Evolutionary conservation across 768 basidiomycete species (phyloP).

Genomic region (Rhizopogon vesiculosus): DNA sequence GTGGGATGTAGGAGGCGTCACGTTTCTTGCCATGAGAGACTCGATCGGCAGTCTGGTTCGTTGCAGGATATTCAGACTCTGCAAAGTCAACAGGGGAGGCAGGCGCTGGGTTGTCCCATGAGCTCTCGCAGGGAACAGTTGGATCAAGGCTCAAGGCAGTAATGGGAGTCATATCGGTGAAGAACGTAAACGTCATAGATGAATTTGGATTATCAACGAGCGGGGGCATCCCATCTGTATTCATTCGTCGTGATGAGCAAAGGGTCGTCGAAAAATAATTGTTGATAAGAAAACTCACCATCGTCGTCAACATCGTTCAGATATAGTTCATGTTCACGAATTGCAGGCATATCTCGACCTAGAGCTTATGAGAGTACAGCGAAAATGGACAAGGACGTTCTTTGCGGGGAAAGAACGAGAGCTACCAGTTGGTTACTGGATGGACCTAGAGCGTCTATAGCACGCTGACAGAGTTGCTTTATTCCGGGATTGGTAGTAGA

Average conservation of each 20-base stretch:
- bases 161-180: constrained; percentile 53
- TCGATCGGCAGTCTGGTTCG: constrained; percentile 30
- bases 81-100: constrained; percentile 15
- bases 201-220: constrained; percentile 50
- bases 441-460: constrained; percentile 25
- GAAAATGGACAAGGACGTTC: neutral
- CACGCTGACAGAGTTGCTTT: constrained; percentile 25
- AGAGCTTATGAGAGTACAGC: neutral
- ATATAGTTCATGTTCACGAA: constrained; percentile 21
- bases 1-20: constrained; percentile 72
- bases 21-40: constrained; percentile 56
- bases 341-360: constrained; percentile 19
- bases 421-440: constrained; percentile 2
- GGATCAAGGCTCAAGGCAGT: constrained; percentile 38
- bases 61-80: constrained; percentile 16
- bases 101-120: constrained; percentile 22
- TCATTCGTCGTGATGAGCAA: constrained; percentile 5
- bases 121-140: constrained; percentile 27
- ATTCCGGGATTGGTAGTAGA: constrained; percentile 31
- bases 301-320: constrained; percentile 31
- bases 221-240: constrained; percentile 43
- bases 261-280: neutral
- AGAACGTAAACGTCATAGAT: constrained; percentile 59
- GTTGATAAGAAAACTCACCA: constrained; percentile 18
- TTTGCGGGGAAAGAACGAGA: neutral